These are phyloP conservation scores for Dalbergia cochinchinensis DNA, from an alignment of 306 rosid species.

Conservation along the genomic window DNA sequence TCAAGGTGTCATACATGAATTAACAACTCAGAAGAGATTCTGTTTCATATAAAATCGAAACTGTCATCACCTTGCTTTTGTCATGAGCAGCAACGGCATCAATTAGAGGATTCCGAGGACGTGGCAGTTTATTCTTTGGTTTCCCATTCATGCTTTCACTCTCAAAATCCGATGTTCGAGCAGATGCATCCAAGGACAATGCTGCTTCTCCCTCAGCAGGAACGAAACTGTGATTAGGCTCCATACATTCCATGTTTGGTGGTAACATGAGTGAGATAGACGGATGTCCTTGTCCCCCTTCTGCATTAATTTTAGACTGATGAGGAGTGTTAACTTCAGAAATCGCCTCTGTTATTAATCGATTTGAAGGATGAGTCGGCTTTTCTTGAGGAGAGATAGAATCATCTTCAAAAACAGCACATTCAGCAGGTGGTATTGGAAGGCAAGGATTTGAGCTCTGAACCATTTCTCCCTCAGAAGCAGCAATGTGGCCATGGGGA, in stretches of 20 bases:
- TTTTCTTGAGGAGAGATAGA: conserved; percentile 44
- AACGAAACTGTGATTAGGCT: conserved; percentile 49
- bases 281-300: conserved; percentile 51
- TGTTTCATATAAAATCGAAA: conserved; percentile 32
- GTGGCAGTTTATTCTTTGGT: conserved; percentile 70
- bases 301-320: conserved; percentile 46
- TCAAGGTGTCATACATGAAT: conserved; percentile 43
- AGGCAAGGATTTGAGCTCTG: conserved; percentile 49
- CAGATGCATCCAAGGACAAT: conserved; percentile 52
- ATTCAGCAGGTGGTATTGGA: conserved; percentile 44
- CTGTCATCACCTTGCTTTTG: conserved; percentile 81
- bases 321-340: conserved; percentile 31
- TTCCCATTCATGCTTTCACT: conserved; percentile 62
- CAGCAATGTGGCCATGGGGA: conserved; percentile 41
- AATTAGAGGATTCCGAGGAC: conserved; percentile 95
- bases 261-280: conserved; percentile 47
- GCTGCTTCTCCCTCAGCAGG: conserved; percentile 60
- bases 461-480: conserved; percentile 54
- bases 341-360: conserved; percentile 48
- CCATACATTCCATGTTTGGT: conserved; percentile 53
- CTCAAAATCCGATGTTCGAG: conserved; percentile 60
- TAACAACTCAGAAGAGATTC: conserved; percentile 38
- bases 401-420: conserved; percentile 45
- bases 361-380: conserved; percentile 47
- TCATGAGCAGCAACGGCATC: conserved; percentile 98